Evolutionary conservation across 352 stramenopile species (phyloP).

Genomic region (Phytophthora multivora): DNA sequence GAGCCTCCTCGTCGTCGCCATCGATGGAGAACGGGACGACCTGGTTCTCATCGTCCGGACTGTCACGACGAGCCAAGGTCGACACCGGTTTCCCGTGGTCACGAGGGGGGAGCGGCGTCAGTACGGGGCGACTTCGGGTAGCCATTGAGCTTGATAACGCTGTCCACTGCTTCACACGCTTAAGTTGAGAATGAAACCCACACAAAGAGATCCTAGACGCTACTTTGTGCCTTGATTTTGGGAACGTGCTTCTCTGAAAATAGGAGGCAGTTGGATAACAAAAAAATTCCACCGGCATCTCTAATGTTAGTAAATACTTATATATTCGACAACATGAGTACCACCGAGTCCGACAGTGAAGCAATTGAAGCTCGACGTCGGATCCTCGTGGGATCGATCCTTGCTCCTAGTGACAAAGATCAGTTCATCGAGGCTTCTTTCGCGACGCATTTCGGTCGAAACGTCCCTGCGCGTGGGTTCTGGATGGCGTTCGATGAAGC

Average conservation of each 20-base stretch:
- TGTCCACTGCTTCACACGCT: slow-evolving; percentile 1
- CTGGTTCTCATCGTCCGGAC: slow-evolving; percentile 54
- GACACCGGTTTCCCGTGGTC: slow-evolving; percentile 16
- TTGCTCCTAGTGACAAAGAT: slow-evolving; percentile 43
- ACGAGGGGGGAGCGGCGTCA: slow-evolving; percentile 24
- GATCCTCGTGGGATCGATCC: slow-evolving; percentile 45
- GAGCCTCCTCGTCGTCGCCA: slow-evolving; percentile 44
- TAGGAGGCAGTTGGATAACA: slow-evolving; percentile 8
- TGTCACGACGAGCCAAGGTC: slow-evolving; percentile 5
- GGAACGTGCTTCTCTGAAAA: slow-evolving; percentile 28
- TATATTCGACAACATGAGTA: slow-evolving; percentile 9
- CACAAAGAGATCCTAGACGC: neutral
- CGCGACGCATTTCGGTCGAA: slow-evolving; percentile 42
- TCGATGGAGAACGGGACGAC: slow-evolving; percentile 65
- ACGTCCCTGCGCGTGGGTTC: slow-evolving; percentile 46
- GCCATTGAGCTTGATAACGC: slow-evolving; percentile 6
- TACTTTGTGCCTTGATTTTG: slow-evolving; percentile 6
- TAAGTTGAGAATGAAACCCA: slow-evolving; percentile 20
- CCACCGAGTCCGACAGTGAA: slow-evolving; percentile 16
- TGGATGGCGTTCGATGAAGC: slow-evolving; percentile 62
- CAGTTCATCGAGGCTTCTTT: slow-evolving; percentile 64
- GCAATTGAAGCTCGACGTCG: slow-evolving; percentile 42
- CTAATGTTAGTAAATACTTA: slow-evolving; percentile 27
- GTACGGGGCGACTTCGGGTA: slow-evolving; percentile 18
- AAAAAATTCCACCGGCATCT: slow-evolving; percentile 12